A percentile compares a stretch with the other conserved stretches of the same genome.
These are phyloP conservation scores for Macroventuria anomochaeta DNA, from an alignment of 2,329 filamentous ascomycete species.

Conservation along the genomic window DNA sequence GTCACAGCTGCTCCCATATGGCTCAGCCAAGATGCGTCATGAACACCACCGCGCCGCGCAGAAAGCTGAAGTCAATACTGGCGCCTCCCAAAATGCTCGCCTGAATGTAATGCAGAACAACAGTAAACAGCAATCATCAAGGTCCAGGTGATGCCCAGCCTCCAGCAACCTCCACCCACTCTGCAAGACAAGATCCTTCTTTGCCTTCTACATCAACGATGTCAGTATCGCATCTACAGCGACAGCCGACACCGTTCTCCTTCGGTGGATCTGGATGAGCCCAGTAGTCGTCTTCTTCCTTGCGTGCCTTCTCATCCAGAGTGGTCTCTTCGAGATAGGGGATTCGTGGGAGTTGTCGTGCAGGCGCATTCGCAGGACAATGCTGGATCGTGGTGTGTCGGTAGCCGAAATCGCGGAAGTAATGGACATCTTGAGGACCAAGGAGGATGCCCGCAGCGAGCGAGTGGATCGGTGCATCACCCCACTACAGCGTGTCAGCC, in stretches of 20 bases:
- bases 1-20: constrained; percentile 5
- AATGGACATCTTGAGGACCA: constrained; percentile 84
- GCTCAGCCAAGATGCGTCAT: constrained; percentile 19
- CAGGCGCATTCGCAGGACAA: constrained; percentile 93
- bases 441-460: constrained; percentile 91
- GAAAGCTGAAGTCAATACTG: constrained; percentile 24
- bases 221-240: constrained; percentile 95
- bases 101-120: constrained; percentile 25
- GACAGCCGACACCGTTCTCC: constrained; percentile 95
- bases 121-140: constrained; percentile 13
- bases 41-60: constrained; percentile 33
- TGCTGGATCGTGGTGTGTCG: constrained; percentile 98
- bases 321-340: constrained; percentile 86
- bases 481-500: constrained; percentile 73
- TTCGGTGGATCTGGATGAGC: constrained; percentile 83
- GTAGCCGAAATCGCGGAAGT: constrained; percentile 99
- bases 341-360: constrained; percentile 78
- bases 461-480: constrained; percentile 97
- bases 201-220: constrained; percentile 98
- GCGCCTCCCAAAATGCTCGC: constrained; percentile 32
- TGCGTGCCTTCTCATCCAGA: constrained; percentile 78
- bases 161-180: constrained; percentile 97
- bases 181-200: constrained; percentile 89
- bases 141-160: constrained; percentile 74
- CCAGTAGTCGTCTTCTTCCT: constrained; percentile 97